Conservation (phyloP, 129 eudicot species). For the Solidago caesia region DNA sequence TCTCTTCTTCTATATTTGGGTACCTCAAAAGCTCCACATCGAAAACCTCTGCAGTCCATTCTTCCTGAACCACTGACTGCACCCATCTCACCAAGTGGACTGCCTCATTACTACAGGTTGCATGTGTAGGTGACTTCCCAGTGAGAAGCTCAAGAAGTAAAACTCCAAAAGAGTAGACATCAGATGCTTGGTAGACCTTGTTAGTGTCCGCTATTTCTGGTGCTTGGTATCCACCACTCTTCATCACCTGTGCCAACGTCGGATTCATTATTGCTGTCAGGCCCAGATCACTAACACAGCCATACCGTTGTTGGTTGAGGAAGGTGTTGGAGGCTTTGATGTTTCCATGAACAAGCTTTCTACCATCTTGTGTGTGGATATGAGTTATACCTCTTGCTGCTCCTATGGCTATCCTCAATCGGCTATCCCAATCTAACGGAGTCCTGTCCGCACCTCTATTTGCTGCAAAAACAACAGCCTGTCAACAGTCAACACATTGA, state of each 20-base stretch:
- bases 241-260: conserved; percentile 30
- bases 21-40: conserved; percentile 76
- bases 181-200: conserved; percentile 64
- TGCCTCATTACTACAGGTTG: conserved; percentile 57
- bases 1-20: conserved; percentile 84
- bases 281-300: conserved; percentile 72
- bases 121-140: conserved; percentile 68
- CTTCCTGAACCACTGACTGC: conserved; percentile 82
- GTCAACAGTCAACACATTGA: neutral
- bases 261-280: conserved; percentile 53
- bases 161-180: conserved; percentile 84
- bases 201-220: conserved; percentile 68
- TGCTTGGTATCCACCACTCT: conserved; percentile 65
- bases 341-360: conserved; percentile 85
- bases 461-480: conserved; percentile 41
- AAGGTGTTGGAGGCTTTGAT: conserved; percentile 82
- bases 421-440: conserved; percentile 77
- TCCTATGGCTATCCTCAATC: conserved; percentile 69
- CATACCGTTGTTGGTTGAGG: conserved; percentile 53
- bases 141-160: conserved; percentile 83
- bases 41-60: conserved; percentile 95
- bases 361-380: conserved; percentile 62
- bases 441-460: conserved; percentile 54
- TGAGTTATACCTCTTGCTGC: conserved; percentile 82
- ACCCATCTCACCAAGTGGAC: conserved; percentile 88